A percentile compares a stretch with the other conserved stretches of the same genome.
phyloP scores from a whole-genome alignment of 2,329 filamentous ascomycete species.

The Trichoderma gracile region DNA sequence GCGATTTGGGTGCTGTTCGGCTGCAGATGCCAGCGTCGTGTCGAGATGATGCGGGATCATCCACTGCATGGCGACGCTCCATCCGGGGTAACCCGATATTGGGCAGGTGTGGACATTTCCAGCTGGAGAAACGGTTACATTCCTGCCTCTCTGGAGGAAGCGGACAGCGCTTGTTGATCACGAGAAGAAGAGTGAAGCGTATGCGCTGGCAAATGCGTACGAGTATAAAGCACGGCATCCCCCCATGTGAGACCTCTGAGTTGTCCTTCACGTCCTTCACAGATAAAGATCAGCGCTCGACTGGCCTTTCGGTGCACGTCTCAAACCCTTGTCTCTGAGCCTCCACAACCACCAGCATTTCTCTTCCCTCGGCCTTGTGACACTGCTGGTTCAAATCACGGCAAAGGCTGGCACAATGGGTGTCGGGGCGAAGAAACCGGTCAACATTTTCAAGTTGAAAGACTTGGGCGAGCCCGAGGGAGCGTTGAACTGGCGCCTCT shows the following conservation, averaged over 20 bases:
- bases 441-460: slow-evolving; percentile 65
- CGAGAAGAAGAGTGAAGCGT: background rate
- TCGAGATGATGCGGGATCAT: slow-evolving; percentile 4
- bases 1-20: slow-evolving; percentile 7
- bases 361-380: background rate
- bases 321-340: background rate
- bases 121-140: background rate
- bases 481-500: slow-evolving; percentile 75
- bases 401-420: slow-evolving; percentile 43
- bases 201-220: background rate
- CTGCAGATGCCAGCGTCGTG: background rate
- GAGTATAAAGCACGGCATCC: slow-evolving; percentile 1
- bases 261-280: background rate
- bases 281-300: background rate
- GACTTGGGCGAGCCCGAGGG: slow-evolving; percentile 66
- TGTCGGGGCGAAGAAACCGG: slow-evolving; percentile 55
- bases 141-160: background rate
- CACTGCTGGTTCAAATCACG: slow-evolving; percentile 9
- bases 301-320: background rate
- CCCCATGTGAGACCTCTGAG: slow-evolving; percentile 6
- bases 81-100: slow-evolving; percentile 5
- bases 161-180: background rate
- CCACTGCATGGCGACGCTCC: slow-evolving; percentile 2
- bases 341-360: background rate
- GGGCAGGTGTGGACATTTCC: background rate